Base-by-base conservation (phyloP, 768 basidiomycete genomes). In the Tylopilus plumbeoviolaceoides region DNA sequence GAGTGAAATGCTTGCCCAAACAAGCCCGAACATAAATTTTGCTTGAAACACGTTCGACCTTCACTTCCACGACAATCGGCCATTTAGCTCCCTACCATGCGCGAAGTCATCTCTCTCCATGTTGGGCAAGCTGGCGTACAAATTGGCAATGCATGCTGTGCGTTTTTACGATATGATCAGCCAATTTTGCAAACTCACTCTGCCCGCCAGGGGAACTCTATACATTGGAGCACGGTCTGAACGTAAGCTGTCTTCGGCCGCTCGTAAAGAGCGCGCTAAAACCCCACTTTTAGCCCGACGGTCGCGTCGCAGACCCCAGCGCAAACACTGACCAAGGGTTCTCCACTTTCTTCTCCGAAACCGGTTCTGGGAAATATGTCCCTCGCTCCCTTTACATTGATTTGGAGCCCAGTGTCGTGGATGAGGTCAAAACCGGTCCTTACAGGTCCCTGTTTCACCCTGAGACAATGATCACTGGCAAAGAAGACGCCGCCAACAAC, bases 401-500 rank as follows among this genome's bases (percentile, higher is more conserved):
- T 71, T 81, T 94, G 60, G 95, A 98, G 73, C 94, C 95, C 42
- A 91, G 93, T 66, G 93, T 85, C 62, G 87, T 98, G 66, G 95
- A 98, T 69, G 93, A 94, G 64, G 91, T 99, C 70, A 90, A 91
- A 73, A 85, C 81, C 40, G 95, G 95, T 62, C 80, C 85, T 39
- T 97, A 98, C 77, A 81, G 91, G 69, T 86, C 87, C 54, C 83
- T 99, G 27, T 99, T 99, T 77, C 95, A 99, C 72, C 95, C 95
- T 0, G 95, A 98, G 77, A 90, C 92, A 44, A 82, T 99, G 75
- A 85, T 98, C 70, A 88, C 89, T 50, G 95, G 95, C 66, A 98
- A 98, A 76, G 95, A 99, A 77, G 95, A 99, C 65, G 95, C 95
- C 46, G 95, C 95, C 59, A 99, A 97, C 80, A 99, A 99, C 73